Base-by-base conservation (phyloP, 176 grass and related monocot species). In the Cymbopogon citratus region DNA sequence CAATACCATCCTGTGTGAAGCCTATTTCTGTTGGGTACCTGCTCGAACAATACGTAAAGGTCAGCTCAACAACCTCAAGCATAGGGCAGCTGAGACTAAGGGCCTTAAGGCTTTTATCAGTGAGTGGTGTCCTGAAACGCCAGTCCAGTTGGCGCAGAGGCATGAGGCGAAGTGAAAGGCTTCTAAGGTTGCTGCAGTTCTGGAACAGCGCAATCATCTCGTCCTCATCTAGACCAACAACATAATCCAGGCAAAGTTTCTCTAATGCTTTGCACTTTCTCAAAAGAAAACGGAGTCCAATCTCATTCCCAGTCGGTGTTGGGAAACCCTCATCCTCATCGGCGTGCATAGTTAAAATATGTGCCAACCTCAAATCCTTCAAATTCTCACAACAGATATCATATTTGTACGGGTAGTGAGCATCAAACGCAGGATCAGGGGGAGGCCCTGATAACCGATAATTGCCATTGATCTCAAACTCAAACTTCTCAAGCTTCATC, bases 51-150 rank as follows among this genome's bases (percentile, higher is more conserved):
- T 56, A 86, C 83, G 73, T 24, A 83, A 87, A 82, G 31, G 73
- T 65, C 11, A 97, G 74, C 41, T 91, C 84, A 48, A 93, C 69
- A 83, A 80, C 81, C 87, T 93, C 63, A 24, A 93, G 84, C 90
- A 83, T 78, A 1, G 82, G 64, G 81, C 94, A 97, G 21, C 70
- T 66, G 7, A 38, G 71, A 66, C 80, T 69, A 45, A 93, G 76
- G 48, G 70, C 84, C 77, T 34, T 89, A 25, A 93, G 87, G 81
- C 81, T 81, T 9, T 81, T 77, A 86, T 97, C 81, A 12, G 91
- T 89, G 11, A 93, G 80, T 60, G 76, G 2, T 3, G 69, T 81
- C 75, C 51, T 81, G 77, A 60, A 48, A 35, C 41, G 1, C 5
- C 36, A 3, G 57, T 60, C 33, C 23, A 19, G 24, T 7, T 38